Percentiles rank a stretch among this genome's conserved stretches.
These are phyloP conservation scores for Claviceps sp. DNA, from an alignment of 2,329 filamentous ascomycete species.

Conservation along the genomic window DNA sequence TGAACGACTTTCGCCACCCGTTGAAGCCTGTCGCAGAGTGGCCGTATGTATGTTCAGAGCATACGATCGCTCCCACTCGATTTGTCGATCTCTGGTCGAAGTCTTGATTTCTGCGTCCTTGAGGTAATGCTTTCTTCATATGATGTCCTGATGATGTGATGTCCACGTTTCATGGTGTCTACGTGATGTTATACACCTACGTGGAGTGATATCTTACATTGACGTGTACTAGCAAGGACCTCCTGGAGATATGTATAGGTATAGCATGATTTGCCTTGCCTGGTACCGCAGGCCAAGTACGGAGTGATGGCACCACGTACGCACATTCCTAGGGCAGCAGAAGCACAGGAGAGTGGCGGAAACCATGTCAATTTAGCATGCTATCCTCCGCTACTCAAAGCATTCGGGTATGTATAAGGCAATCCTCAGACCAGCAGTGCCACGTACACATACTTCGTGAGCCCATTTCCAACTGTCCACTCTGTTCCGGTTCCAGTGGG, in stretches of 20 bases:
- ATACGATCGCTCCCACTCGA: too few relatives aligned
- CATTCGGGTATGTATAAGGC: constrained; percentile 41
- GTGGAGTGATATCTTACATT: too few relatives aligned
- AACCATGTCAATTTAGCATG: constrained; percentile 48
- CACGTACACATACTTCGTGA: constrained; percentile 51
- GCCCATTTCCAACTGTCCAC: constrained; percentile 45
- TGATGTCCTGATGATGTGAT: too few relatives aligned
- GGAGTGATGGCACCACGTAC: neutral
- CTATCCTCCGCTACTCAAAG: constrained; percentile 33
- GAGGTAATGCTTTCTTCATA: too few relatives aligned
- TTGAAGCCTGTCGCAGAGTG: neutral
- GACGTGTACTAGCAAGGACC: too few relatives aligned
- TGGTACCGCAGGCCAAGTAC: neutral
- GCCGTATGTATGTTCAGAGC: too few relatives aligned
- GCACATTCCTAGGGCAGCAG: neutral
- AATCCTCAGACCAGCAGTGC: constrained; percentile 40
- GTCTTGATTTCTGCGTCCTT: too few relatives aligned
- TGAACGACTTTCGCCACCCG: neutral
- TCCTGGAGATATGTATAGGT: too few relatives aligned
- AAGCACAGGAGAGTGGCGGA: constrained; percentile 23
- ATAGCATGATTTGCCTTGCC: too few relatives aligned
- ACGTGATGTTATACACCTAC: too few relatives aligned
- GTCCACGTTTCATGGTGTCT: too few relatives aligned
- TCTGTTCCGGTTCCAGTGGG: constrained; percentile 50
- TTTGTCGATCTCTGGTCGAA: too few relatives aligned